Base-by-base conservation (phyloP, 2,329 filamentous ascomycete genomes). In the Fusarium newnesense region DNA sequence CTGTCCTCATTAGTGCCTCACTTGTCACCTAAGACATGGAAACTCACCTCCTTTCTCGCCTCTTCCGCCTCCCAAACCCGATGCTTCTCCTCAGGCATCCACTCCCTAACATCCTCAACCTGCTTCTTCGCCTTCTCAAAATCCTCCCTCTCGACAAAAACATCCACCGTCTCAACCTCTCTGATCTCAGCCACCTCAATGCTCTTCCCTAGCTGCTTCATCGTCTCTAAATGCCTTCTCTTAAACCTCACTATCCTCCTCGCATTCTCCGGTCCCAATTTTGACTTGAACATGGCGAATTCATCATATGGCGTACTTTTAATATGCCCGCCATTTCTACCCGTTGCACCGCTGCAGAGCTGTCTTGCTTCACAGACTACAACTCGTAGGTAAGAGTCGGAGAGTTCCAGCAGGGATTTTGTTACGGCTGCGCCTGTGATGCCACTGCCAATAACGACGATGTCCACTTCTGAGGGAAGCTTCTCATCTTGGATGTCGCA, bases 371-470 rank as follows among this genome's bases (percentile, higher is more conserved):
- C 87, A n/a, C 88, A 77, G 13, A 89, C 83, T 4, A 86, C 81
- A 9, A 89, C 78, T 18, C 53, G 40, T 18, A 72, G 54, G 24
- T 60, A 30, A 6, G 40, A 36, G 34, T 52, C 43, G 2, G 77
- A 76, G 1, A 81, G 59, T 24, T 80, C 79, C 1, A 80, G 73
- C 7, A 80, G 64, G 1, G 77, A 75, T 61, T 73, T 80, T 4
- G 75, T 76, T 3, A 78, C 71, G 2, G 79, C 74, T 9, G 82
- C 83, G 15, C 83, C 86, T 4, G 87, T 85, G 66, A 90, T 89
- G 4, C 88, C 88, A 40, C 87, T 88, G 28, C 88, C 87, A 69
- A 89, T 85, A 44, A 89, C 83, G 24, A 87, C 83, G 5, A 88
- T 77, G 64, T 89, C 87, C 10, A 83, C 84, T 11, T 80, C 75